Evolutionary conservation across 352 stramenopile genomes (phyloP).

Genomic region (Pythium aquatile): DNA sequence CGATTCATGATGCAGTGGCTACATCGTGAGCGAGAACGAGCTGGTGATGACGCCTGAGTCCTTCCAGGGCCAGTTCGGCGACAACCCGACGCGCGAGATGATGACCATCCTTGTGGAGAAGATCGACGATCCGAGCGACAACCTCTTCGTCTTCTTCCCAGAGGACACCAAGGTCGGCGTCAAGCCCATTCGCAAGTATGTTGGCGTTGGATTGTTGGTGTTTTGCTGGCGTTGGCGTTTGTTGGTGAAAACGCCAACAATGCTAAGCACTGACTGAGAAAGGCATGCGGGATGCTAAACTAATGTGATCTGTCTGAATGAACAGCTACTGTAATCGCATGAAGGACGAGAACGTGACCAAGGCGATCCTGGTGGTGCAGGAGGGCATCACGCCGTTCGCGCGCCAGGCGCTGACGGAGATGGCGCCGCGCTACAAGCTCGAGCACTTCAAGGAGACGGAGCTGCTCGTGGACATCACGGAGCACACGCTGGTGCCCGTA

Average conservation of each 20-base stretch:
- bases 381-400: constrained; percentile 97
- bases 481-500: constrained; percentile 98
- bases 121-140: constrained; percentile 91
- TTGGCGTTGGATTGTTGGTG: constrained; percentile 41
- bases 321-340: constrained; percentile 93
- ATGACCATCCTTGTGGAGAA: constrained; percentile 96
- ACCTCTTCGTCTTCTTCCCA: constrained; percentile 99
- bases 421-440: constrained; percentile 89
- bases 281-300: neutral
- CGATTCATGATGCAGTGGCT: constrained; percentile 72
- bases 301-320: neutral
- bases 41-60: constrained; percentile 93
- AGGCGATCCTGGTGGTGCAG: constrained; percentile 97
- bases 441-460: constrained; percentile 99
- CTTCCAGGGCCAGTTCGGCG: constrained; percentile 91
- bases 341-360: constrained; percentile 96
- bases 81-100: constrained; percentile 93
- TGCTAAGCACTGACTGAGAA: neutral
- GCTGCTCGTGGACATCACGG: constrained; percentile 99
- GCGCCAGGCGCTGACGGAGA: constrained; percentile 95
- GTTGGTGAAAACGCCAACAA: neutral
- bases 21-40: constrained; percentile 97
- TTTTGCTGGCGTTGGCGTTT: constrained; percentile 27
- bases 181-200: constrained; percentile 91
- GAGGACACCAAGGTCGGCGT: constrained; percentile 99